These are phyloP conservation scores for Aspergillus candidus DNA, from an alignment of 2,329 filamentous ascomycete species.

Conservation along the genomic window DNA sequence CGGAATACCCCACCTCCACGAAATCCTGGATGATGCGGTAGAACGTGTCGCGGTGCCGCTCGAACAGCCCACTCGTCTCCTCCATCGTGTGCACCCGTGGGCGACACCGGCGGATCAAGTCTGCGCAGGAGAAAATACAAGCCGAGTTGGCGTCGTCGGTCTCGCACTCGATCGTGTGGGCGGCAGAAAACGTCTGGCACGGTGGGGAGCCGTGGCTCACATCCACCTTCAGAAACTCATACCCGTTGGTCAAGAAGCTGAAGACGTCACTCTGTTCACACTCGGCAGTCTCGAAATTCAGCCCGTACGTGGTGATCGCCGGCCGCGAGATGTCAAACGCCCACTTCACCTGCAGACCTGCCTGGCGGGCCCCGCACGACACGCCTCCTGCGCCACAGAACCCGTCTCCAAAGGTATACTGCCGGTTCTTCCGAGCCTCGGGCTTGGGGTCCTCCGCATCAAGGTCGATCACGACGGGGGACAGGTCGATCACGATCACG, in stretches of 20 bases:
- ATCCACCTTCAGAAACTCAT: slow-evolving; percentile 49
- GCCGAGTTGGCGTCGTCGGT: slow-evolving; percentile 65
- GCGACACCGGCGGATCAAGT: slow-evolving; percentile 52
- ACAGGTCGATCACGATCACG: slow-evolving; percentile 10
- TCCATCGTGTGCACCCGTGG: slow-evolving; percentile 72
- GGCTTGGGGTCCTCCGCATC: slow-evolving; percentile 17
- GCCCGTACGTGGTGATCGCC: slow-evolving; percentile 53
- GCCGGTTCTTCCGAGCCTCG: slow-evolving; percentile 12
- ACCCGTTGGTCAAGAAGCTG: slow-evolving; percentile 31
- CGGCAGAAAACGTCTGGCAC: slow-evolving; percentile 69
- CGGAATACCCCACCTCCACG: slow-evolving; percentile 59
- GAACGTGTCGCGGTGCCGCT: slow-evolving; percentile 52
- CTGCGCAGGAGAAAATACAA: slow-evolving; percentile 42
- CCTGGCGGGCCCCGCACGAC: slow-evolving; percentile 24
- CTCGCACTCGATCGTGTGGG: slow-evolving; percentile 54
- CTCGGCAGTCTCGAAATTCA: slow-evolving; percentile 49
- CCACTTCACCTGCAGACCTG: slow-evolving; percentile 55
- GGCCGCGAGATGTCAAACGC: slow-evolving; percentile 58
- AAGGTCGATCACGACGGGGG: slow-evolving; percentile 17
- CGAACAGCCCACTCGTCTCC: slow-evolving; percentile 65
- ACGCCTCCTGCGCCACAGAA: slow-evolving; percentile 67
- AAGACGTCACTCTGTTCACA: slow-evolving; percentile 42
- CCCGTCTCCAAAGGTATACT: slow-evolving; percentile 63
- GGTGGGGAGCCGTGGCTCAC: slow-evolving; percentile 70
- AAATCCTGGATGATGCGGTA: slow-evolving; percentile 58